Evolutionary conservation across 495 filamentous ascomycete genomes (phyloP), one percentile per base, ranked within the genome.

Genomic region (Oleoguttula mirabilis): DNA sequence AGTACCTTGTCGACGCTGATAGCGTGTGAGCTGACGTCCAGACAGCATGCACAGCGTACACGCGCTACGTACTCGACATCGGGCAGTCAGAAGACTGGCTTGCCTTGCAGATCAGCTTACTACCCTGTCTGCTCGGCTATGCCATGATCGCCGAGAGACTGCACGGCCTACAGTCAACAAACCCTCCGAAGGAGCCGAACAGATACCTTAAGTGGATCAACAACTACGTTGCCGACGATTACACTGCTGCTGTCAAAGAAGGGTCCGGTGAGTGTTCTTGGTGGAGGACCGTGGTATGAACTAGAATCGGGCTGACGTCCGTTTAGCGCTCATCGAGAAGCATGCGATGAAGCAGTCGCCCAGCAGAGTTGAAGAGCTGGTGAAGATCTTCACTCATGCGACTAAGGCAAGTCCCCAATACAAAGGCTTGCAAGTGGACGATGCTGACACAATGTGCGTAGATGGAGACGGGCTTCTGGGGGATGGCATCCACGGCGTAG

Each of bases 381-480:
- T 85, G 14, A 65, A 69, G 39, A 81, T 94, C 33, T 94, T 94
- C 57, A 73, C 86, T 34, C 80, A 84, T 49, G 82, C 84, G 19
- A 93, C 84, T 2, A 84, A 74, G 66, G 77, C 82, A 52, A 60
- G 68, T 43, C 3, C 8, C 7, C 14, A 3, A 17, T 32, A 12
- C 10, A 22, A 32, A 33, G 17, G 11, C 20, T 17, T 30, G 25
- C 2, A 37, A 14, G 6, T 35, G 4, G 4, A 35, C 8, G 15
- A 19, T 15, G 19, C 43, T 41, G 39, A 42, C 27, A 22, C 10
- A 21, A 17, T 23, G 12, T 3, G 43, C 32, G 30, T 38, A 92
- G 75, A 77, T 94, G 72, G 86, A 93, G 61, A 79, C 77, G 51
- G 79, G 73, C 1, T 92, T 94, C 62, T 92, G 86, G 86, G 76